phyloP scores from a whole-genome alignment of 768 basidiomycete genomes.

The Boletellus sp. region DNA sequence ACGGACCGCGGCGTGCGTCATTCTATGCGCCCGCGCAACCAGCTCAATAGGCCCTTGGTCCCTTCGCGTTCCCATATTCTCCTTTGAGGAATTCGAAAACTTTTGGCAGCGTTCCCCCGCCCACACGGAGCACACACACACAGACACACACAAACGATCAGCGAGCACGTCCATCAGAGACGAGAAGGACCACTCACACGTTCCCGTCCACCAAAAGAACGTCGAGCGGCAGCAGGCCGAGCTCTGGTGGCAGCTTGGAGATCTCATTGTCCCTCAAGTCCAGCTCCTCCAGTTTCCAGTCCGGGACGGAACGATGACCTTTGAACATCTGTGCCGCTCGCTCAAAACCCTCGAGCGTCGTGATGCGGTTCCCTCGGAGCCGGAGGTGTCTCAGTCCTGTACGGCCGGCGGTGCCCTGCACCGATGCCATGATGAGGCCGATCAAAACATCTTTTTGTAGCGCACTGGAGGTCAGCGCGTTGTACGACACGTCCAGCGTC shows the following conservation, averaged over 20 bases:
- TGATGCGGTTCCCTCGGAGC: slow-evolving; percentile 65
- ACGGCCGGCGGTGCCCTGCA: slow-evolving; percentile 27
- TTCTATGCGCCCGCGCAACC: slow-evolving; percentile 74
- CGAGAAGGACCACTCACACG: slow-evolving; percentile 47
- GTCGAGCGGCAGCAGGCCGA: slow-evolving; percentile 75
- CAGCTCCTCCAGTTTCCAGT: slow-evolving; percentile 78
- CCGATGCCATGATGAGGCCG: slow-evolving; percentile 47
- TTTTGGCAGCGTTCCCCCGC: slow-evolving; percentile 41
- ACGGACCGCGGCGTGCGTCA: slow-evolving; percentile 21
- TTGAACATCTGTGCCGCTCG: slow-evolving; percentile 62
- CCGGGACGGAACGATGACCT: slow-evolving; percentile 55
- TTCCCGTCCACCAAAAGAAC: slow-evolving; percentile 85
- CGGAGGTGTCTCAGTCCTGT: slow-evolving; percentile 63
- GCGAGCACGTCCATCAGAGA: background rate
- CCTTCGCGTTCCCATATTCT: slow-evolving; percentile 86
- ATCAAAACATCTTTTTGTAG: slow-evolving; percentile 48
- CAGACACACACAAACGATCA: background rate
- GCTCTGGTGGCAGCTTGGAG: slow-evolving; percentile 58
- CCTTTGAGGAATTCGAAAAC: slow-evolving; percentile 78
- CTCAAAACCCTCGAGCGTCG: slow-evolving; percentile 58
- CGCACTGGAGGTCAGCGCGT: slow-evolving; percentile 53
- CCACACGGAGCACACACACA: no score
- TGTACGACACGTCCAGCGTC: slow-evolving; percentile 75
- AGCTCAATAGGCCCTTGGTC: slow-evolving; percentile 74
- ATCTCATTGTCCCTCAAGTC: slow-evolving; percentile 84